Evolutionary conservation across 2,329 filamentous ascomycete genomes (phyloP).

Genomic region (Lasiodiplodia sp.): DNA sequence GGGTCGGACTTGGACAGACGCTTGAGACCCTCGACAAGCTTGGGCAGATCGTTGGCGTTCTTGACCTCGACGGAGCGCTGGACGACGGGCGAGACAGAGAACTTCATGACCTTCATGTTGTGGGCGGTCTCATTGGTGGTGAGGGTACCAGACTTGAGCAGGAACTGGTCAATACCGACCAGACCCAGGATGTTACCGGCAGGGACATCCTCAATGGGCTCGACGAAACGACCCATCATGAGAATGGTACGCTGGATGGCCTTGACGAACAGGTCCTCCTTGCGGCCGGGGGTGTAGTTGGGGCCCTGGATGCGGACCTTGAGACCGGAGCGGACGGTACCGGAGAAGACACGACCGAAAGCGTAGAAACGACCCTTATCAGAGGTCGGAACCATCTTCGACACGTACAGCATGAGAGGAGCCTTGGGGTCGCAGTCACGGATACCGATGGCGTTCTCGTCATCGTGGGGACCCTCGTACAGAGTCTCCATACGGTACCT

Average conservation of each 20-base stretch:
- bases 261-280: conserved; percentile 99
- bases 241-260: conserved; percentile 99
- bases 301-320: conserved; percentile 99
- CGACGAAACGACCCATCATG: conserved; percentile 99
- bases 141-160: conserved; percentile 99
- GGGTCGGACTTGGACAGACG: conserved; percentile 99
- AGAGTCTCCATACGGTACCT: conserved; percentile 98
- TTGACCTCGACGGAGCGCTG: conserved; percentile 99
- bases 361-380: conserved; percentile 99
- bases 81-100: conserved; percentile 99
- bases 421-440: conserved; percentile 98
- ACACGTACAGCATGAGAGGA: conserved; percentile 99
- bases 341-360: conserved; percentile 99
- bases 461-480: conserved; percentile 96
- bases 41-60: conserved; percentile 99
- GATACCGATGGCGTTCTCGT: conserved; percentile 93
- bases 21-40: conserved; percentile 99
- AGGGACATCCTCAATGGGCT: conserved; percentile 98
- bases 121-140: conserved; percentile 97
- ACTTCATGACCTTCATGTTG: conserved; percentile 99
- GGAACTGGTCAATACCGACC: conserved; percentile 99
- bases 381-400: conserved; percentile 99
- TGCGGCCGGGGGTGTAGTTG: conserved; percentile 98
- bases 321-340: conserved; percentile 95
- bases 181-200: conserved; percentile 99